Evolutionary conservation across 371 early-diverging fungal genomes (phyloP).

Genomic region (Modicella reniformis): DNA sequence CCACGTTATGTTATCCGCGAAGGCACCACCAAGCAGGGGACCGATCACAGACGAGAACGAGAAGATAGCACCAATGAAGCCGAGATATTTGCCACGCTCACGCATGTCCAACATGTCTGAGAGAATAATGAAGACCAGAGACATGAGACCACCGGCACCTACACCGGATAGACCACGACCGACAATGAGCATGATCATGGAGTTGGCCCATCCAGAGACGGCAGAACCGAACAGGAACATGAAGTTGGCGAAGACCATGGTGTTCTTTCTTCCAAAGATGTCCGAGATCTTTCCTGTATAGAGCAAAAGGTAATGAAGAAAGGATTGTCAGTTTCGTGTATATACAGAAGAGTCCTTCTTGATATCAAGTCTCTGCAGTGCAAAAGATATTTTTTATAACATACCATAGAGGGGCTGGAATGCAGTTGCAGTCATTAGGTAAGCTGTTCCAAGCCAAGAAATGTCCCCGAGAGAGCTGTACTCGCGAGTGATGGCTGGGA

Average conservation of each 20-base stretch:
- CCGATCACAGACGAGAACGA: conserved; percentile 77
- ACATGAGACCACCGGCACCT: conserved; percentile 83
- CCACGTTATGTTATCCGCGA: conserved; percentile 67
- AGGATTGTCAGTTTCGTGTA: too few species aligned
- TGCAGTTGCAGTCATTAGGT: conserved; percentile 79
- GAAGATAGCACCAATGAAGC: conserved; percentile 64
- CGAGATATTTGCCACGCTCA: conserved; percentile 65
- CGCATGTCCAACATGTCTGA: conserved; percentile 66
- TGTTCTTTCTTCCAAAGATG: conserved; percentile 74
- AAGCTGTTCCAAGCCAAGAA: conserved; percentile 81
- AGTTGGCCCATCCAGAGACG: conserved; percentile 66
- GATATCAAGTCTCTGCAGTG: too few species aligned
- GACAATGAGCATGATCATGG: conserved; percentile 70
- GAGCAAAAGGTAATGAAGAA: not conserved
- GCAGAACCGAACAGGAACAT: conserved; percentile 68
- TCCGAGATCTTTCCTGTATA: conserved; percentile 63
- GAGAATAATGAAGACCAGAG: conserved; percentile 76
- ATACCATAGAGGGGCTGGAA: conserved; percentile 77
- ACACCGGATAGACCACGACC: conserved; percentile 79
- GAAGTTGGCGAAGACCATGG: conserved; percentile 64
- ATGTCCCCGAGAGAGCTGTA: conserved; percentile 72
- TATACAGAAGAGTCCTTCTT: too few species aligned
- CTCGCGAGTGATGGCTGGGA: conserved; percentile 79
- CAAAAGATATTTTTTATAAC: not conserved
- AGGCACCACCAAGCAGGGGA: conserved; percentile 79